Conservation (phyloP, 75 land plant genomes). For the Pinus taeda region DNA sequence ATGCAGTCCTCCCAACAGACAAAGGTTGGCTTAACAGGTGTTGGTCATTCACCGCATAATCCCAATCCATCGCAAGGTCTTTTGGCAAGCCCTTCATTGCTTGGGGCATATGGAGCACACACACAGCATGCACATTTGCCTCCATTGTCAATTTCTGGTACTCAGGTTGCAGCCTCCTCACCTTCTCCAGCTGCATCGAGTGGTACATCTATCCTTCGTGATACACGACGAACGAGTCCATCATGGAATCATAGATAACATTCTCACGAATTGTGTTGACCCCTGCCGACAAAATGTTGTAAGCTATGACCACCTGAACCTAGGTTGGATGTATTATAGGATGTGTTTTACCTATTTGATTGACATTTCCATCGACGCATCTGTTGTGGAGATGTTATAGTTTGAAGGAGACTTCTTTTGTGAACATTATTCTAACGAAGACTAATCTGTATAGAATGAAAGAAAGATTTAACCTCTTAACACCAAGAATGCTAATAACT, state of each 20-base stretch:
- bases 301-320: no score
- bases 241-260: constrained; percentile 12
- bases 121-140: neutral
- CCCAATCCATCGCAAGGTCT: neutral
- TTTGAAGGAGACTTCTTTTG: no score
- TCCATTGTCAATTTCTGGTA: neutral
- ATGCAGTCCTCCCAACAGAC: constrained; percentile 10
- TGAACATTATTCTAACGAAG: no score
- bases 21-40: neutral
- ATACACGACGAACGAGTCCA: constrained; percentile 9
- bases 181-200: constrained; percentile 12
- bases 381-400: no score
- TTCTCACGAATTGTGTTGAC: no score
- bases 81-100: neutral
- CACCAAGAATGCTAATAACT: no score
- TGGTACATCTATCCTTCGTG: constrained; percentile 15
- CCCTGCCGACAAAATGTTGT: no score
- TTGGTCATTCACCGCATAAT: constrained; percentile 1
- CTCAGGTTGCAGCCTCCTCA: constrained; percentile 8
- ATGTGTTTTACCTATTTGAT: no score
- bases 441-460: no score
- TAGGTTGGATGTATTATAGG: no score
- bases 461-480: no score
- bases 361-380: no score
- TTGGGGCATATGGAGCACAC: constrained; percentile 6